Percentiles rank a stretch among this genome's conserved stretches.
Evolutionary conservation across 805 yeast genomes (phyloP).

Genomic region (Candida hispaniensis): DNA sequence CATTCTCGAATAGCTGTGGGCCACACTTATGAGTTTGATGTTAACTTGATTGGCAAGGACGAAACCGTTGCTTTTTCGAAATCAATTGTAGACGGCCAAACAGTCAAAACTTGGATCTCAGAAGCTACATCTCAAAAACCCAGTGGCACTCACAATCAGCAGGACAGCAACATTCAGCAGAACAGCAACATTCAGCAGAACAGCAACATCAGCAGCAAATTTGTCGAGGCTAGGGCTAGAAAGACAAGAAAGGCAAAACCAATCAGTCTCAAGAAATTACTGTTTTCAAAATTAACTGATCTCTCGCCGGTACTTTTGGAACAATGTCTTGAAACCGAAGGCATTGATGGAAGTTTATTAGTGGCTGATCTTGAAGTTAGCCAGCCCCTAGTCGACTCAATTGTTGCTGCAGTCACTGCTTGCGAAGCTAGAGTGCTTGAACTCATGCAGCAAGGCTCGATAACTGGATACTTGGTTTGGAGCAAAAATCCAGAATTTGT

Average conservation of each 20-base stretch:
- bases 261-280: constrained; percentile 55
- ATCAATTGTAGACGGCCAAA: no score
- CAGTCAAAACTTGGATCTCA: no score
- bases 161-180: constrained; percentile 2
- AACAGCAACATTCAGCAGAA: constrained; percentile 8
- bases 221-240: no score
- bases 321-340: constrained; percentile 39
- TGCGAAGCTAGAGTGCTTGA: constrained; percentile 37
- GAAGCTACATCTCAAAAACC: constrained; percentile 3
- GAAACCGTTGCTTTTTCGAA: no score
- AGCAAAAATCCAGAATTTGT: constrained; percentile 45
- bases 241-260: constrained; percentile 17
- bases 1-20: constrained; percentile 60
- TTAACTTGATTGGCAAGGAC: constrained; percentile 17
- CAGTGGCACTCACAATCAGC: constrained; percentile 5
- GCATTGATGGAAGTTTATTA: constrained; percentile 38
- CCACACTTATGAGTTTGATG: constrained; percentile 42
- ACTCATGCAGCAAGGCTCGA: constrained; percentile 30
- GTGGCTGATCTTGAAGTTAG: constrained; percentile 22
- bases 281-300: constrained; percentile 59
- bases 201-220: no score
- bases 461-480: constrained; percentile 52
- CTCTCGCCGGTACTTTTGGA: constrained; percentile 71
- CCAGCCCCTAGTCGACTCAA: constrained; percentile 23
- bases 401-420: constrained; percentile 36